phyloP scores from a whole-genome alignment of 2,329 filamentous ascomycete species.

The Colletotrichum sp. region DNA sequence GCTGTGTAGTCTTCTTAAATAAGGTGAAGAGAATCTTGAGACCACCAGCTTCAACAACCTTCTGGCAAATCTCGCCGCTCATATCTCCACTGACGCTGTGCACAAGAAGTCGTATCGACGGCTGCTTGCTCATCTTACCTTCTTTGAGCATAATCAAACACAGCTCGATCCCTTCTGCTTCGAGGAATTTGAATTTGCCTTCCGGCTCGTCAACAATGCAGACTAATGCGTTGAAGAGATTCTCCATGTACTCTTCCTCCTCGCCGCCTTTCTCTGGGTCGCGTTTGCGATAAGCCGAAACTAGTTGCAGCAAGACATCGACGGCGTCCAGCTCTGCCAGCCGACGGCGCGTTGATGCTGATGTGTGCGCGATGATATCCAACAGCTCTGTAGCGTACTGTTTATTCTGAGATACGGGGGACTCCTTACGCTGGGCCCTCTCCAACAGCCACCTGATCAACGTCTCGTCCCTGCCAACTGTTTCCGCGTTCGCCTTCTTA shows the following conservation, averaged over 20 bases:
- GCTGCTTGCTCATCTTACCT: slow-evolving; percentile 79
- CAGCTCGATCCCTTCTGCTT: slow-evolving; percentile 91
- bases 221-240: slow-evolving; percentile 85
- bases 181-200: slow-evolving; percentile 82
- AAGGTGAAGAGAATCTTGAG: slow-evolving; percentile 84
- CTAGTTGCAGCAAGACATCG: slow-evolving; percentile 80
- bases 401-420: slow-evolving; percentile 81
- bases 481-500: slow-evolving; percentile 68
- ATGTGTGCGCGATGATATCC: slow-evolving; percentile 84
- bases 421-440: slow-evolving; percentile 73
- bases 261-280: slow-evolving; percentile 86
- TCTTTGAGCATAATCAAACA: slow-evolving; percentile 91
- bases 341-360: slow-evolving; percentile 64
- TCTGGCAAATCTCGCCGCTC: slow-evolving; percentile 71
- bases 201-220: slow-evolving; percentile 76
- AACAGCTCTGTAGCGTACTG: slow-evolving; percentile 94
- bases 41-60: slow-evolving; percentile 81
- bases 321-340: slow-evolving; percentile 73
- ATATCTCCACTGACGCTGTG: slow-evolving; percentile 66
- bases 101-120: slow-evolving; percentile 82
- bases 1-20: slow-evolving; percentile 74
- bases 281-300: slow-evolving; percentile 82
- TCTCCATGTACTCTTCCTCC: slow-evolving; percentile 95
- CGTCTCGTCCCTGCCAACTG: slow-evolving; percentile 70
- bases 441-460: slow-evolving; percentile 79